These are phyloP conservation scores for Termitomyces sp. DNA, from an alignment of 1,284 basidiomycete genomes.

Conservation along the genomic window DNA sequence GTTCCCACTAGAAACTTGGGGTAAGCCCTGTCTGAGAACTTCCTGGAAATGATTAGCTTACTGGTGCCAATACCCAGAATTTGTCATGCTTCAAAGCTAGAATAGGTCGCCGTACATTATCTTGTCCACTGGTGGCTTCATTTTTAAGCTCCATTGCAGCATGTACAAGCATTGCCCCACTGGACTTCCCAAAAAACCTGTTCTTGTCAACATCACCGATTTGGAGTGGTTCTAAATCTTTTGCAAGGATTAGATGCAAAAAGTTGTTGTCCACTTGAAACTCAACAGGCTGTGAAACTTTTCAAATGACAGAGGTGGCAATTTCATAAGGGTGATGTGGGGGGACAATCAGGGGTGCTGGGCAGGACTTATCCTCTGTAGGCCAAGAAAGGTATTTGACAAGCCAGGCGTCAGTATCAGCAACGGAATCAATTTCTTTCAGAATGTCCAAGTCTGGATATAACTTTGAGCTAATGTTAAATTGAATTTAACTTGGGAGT, in stretches of 20 bases:
- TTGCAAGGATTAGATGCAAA: constrained; percentile 31
- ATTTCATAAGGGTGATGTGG: constrained; percentile 21
- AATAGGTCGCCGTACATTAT: constrained; percentile 17
- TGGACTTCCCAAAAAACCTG: constrained; percentile 70
- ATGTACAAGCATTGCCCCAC: constrained; percentile 60
- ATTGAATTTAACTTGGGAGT: not conserved
- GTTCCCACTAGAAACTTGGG: constrained; percentile 38
- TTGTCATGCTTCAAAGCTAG: constrained; percentile 30
- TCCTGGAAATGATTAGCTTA: constrained; percentile 23
- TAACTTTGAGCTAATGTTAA: constrained; percentile 24
- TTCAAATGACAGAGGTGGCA: constrained; percentile 29
- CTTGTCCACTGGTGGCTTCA: constrained; percentile 39
- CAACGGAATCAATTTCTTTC: constrained; percentile 23
- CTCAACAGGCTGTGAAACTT: constrained; percentile 9
- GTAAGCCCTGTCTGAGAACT: not conserved
- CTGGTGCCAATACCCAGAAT: constrained; percentile 37
- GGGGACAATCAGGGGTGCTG: not conserved
- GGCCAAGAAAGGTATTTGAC: not conserved
- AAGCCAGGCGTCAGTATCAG: constrained; percentile 22
- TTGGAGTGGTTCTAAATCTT: constrained; percentile 32
- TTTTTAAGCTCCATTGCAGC: constrained; percentile 64
- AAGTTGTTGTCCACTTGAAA: constrained; percentile 30
- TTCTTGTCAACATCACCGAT: constrained; percentile 27
- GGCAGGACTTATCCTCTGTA: not conserved
- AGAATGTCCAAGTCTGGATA: constrained; percentile 33